Conservation (phyloP, 192 early-diverging fungal genomes). For the Coemansia sp. region DNA sequence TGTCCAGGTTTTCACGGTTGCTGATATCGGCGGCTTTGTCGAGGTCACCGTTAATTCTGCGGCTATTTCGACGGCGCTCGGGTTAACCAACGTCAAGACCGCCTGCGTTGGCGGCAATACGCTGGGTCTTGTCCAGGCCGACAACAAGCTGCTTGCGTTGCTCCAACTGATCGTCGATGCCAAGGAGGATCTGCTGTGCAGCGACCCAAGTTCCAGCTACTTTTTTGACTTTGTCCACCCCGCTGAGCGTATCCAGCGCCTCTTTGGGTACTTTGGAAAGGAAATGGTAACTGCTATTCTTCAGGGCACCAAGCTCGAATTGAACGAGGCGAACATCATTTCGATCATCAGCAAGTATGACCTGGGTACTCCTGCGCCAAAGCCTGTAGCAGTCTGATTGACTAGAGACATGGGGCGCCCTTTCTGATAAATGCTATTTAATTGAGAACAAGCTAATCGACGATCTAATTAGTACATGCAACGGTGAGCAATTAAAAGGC, state of each 20-base stretch:
- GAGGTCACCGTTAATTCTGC: slow-evolving; percentile 29
- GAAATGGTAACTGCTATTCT: slow-evolving; percentile 16
- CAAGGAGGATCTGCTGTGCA: slow-evolving; percentile 42
- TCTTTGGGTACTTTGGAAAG: slow-evolving; percentile 47
- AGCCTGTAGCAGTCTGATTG: slow-evolving; percentile 21
- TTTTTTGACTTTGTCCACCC: slow-evolving; percentile 54
- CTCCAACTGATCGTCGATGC: slow-evolving; percentile 33
- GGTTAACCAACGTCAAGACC: slow-evolving; percentile 31
- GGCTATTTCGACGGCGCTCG: slow-evolving; percentile 25
- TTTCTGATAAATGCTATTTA: too few relatives aligned
- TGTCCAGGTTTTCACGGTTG: slow-evolving; percentile 20
- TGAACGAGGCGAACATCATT: slow-evolving; percentile 30
- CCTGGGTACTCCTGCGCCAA: slow-evolving; percentile 29
- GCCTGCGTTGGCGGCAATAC: slow-evolving; percentile 45
- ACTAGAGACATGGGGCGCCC: too few relatives aligned
- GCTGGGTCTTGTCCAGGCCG: slow-evolving; percentile 35
- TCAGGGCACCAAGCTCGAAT: slow-evolving; percentile 12
- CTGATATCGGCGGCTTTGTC: slow-evolving; percentile 43
- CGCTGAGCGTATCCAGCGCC: slow-evolving; percentile 38
- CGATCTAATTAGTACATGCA: too few relatives aligned
- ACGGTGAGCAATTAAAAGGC: too few relatives aligned
- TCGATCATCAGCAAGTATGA: slow-evolving; percentile 29
- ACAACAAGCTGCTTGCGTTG: slow-evolving; percentile 39
- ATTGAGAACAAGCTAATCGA: too few relatives aligned
- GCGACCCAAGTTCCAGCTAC: slow-evolving; percentile 40